Evolutionary conservation across 305 asterid species (phyloP).

Genomic region (Ilex paraguariensis): DNA sequence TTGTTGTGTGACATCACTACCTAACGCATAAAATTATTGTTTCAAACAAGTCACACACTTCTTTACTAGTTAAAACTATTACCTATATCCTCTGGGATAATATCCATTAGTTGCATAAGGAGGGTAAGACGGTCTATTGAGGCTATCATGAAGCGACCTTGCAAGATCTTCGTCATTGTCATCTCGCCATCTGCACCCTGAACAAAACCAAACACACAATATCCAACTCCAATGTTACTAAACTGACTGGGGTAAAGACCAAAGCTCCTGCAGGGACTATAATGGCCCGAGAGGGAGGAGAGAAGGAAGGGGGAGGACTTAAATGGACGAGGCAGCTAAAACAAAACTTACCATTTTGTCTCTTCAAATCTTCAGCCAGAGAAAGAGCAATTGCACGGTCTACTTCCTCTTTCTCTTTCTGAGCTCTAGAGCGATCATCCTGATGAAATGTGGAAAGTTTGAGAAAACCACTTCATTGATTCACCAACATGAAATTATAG

Average conservation of each 20-base stretch:
- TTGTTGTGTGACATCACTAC: background rate
- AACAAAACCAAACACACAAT: background rate
- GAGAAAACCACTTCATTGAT: no score
- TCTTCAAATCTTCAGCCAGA: conserved; percentile 65
- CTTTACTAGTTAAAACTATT: conserved; percentile 10
- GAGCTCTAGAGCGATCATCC: conserved; percentile 73
- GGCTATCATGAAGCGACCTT: conserved; percentile 50
- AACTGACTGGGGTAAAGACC: no score
- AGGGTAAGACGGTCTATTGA: conserved; percentile 46
- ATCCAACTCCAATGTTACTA: no score
- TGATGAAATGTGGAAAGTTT: conserved; percentile 13
- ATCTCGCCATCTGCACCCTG: conserved; percentile 69
- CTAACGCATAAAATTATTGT: background rate
- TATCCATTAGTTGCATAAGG: conserved; percentile 45
- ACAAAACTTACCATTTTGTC: conserved; percentile 55
- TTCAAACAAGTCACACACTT: no score
- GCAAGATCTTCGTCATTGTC: conserved; percentile 48
- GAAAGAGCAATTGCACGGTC: conserved; percentile 92
- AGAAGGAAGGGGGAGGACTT: no score
- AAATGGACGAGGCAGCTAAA: no score
- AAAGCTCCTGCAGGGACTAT: no score
- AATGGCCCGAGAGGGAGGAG: no score
- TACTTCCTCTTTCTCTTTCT: conserved; percentile 73
- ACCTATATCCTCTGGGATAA: conserved; percentile 56
- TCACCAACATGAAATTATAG: no score